Percentiles rank a stretch among this genome's conserved stretches.
Conservation (phyloP, 2,329 filamentous ascomycete species). For the Fusarium bulbicola region DNA sequence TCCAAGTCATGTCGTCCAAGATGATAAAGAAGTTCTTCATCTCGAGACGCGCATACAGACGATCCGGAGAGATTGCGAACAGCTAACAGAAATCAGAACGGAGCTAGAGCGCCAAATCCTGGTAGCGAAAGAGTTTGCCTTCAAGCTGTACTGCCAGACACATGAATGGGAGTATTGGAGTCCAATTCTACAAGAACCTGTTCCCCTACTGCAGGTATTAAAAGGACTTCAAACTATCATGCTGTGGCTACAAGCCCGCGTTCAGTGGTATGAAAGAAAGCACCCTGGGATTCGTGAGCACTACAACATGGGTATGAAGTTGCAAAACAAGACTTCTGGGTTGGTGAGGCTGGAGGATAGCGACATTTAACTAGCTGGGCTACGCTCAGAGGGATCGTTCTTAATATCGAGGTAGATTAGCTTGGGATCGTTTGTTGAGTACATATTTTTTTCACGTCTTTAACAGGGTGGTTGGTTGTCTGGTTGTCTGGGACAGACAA, state of each 20-base stretch:
- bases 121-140: not conserved
- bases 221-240: not conserved
- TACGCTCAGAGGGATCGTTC: not conserved
- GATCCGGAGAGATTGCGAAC: not conserved
- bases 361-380: not conserved
- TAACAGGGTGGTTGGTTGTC: not conserved
- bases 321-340: not conserved
- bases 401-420: not conserved
- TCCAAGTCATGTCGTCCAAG: not conserved
- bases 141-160: not conserved
- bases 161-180: not conserved
- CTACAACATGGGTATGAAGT: not conserved
- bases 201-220: not conserved
- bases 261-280: conserved; percentile 16
- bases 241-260: conserved; percentile 3
- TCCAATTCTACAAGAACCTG: not conserved
- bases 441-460: not conserved
- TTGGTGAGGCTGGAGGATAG: not conserved
- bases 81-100: not conserved
- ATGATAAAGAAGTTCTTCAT: not conserved
- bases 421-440: too few species aligned
- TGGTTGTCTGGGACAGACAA: not conserved
- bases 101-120: not conserved
- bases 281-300: not conserved
- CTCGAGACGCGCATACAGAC: not conserved